Evolutionary conservation across 1,284 basidiomycete genomes (phyloP), one percentile per base, ranked within the genome.

Genomic region (Apiotrichum domesticum): DNA sequence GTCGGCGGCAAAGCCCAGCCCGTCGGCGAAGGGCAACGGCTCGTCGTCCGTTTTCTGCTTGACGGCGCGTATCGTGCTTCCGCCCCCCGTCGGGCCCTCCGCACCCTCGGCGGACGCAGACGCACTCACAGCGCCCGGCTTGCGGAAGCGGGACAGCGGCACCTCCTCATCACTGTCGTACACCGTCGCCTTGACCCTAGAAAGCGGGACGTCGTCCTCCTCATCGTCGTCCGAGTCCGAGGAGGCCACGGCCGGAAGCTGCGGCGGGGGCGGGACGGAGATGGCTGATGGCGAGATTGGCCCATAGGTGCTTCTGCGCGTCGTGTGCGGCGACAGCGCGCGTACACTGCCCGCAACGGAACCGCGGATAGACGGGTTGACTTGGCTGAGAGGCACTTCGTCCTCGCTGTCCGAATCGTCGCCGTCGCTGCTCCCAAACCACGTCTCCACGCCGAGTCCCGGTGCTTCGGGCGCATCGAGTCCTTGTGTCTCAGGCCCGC

Each of bases 131-230:
- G 35, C 46, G 7, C 15, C 29, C 15, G 41, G 39, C 50, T 55
- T 55, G 32, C 46, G 55, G 29, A 71, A 42, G 47, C 51, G 58
- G 2, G 68, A 71, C 2, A 76, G 65, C 0, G 74, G 74, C 5
- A 73, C 61, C 47, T 74, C 70, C 44, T 72, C 73, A 34, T 76
- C 74, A n/a, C 68, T 67, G 53, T 69, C 62, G 48, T 52, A 46
- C 15, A 46, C 55, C 51, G 43, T 42, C 11, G 62, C 63, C n/a
- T 52, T 53, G n/a, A 68, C 51, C 10, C 56, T 43, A 2, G 68
- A 65, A 7, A 70, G 58, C 4, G 69, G 68, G 11, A 67, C 60
- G 37, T 69, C 68, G 48, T 67, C 65, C 3, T 63, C 64, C 5
- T 59, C 62, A 4, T 51, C 51, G 34, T 63, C 64, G 6, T 52